Conservation (phyloP, 805 yeast species). For the Naumovozyma castellii region DNA sequence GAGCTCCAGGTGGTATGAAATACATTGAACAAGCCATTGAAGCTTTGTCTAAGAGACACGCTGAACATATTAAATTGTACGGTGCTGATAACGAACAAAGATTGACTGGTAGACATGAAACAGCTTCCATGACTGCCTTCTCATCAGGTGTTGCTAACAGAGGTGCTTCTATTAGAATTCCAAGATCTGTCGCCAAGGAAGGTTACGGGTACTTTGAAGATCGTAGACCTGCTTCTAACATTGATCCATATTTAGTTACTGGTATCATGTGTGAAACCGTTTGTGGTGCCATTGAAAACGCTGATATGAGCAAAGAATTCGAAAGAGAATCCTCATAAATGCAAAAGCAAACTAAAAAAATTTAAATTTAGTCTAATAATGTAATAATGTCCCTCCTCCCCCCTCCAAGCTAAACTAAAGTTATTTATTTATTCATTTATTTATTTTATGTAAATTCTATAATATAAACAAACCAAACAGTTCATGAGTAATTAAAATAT, state of each 20-base stretch:
- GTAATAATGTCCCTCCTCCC: background rate
- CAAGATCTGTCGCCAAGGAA: conserved; percentile 96
- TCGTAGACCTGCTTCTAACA: conserved; percentile 99
- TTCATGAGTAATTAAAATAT: too few species aligned
- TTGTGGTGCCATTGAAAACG: conserved; percentile 88
- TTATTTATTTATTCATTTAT: too few species aligned
- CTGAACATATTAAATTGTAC: conserved; percentile 88
- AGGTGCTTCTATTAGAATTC: conserved; percentile 98
- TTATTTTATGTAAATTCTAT: too few species aligned
- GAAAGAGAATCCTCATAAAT: conserved; percentile 53
- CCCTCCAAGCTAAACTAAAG: background rate
- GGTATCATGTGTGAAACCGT: conserved; percentile 97
- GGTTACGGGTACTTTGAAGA: conserved; percentile 98
- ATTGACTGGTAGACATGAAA: conserved; percentile 97
- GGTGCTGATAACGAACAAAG: conserved; percentile 94
- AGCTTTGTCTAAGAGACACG: conserved; percentile 91
- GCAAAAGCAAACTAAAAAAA: too few species aligned
- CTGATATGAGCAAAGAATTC: conserved; percentile 86
- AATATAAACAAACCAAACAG: too few species aligned
- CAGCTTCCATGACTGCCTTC: conserved; percentile 86
- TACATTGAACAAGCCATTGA: conserved; percentile 85
- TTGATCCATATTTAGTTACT: conserved; percentile 96
- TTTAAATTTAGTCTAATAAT: background rate
- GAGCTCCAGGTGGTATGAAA: conserved; percentile 93
- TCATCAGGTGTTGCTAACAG: conserved; percentile 98